Evolutionary conservation across 2,329 filamentous ascomycete genomes (phyloP), one percentile per base, ranked within the genome.

Genomic region (Neofusicoccum cordaticola): DNA sequence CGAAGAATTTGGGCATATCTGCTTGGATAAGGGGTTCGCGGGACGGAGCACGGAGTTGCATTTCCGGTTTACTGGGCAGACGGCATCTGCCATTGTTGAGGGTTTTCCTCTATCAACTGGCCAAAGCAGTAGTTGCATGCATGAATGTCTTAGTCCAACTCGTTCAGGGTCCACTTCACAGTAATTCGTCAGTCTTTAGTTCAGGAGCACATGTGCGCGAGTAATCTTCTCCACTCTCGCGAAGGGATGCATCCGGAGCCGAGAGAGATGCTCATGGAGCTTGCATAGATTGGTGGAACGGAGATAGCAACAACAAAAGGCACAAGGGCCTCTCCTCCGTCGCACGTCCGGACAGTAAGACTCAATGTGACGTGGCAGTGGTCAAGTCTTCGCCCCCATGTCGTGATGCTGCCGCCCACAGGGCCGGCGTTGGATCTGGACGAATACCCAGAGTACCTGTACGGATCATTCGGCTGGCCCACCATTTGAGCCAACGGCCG

Each of bases 21-120:
- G 27, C 31, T 60, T 47, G 56, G 56, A 47, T 60, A 47, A 60
- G 56, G 56, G 56, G 56, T 60, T 58, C 22, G n/a, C 27, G 6
- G 56, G 15, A 35, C 56, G 56, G 42, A 60, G 42, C 17, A 60
- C 56, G 56, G 56, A 60, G 42, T 60, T 19, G 34, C 41, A 45
- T 22, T 60, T 60, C 41, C 53, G 39, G 39, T 45, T 58, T 27
- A 12, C 15, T 37, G 56, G 56, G 42, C 56, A 47, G 56, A 35
- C 8, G 44, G 56, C 41, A 8, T 37, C 42, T 60, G 56, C 15
- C 31, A 15, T 15, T 17, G 56, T 47, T 44, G 42, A 45, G 41
- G 13, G 37, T 12, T 15, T 47, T 47, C 56, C 42, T 60, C 27
- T 58, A 17, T 39, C 51, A 45, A 47, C 42, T 35, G 41, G 12